Evolutionary conservation across 306 rosid species (phyloP).

Genomic region (Cotoneaster glaucophyllus): DNA sequence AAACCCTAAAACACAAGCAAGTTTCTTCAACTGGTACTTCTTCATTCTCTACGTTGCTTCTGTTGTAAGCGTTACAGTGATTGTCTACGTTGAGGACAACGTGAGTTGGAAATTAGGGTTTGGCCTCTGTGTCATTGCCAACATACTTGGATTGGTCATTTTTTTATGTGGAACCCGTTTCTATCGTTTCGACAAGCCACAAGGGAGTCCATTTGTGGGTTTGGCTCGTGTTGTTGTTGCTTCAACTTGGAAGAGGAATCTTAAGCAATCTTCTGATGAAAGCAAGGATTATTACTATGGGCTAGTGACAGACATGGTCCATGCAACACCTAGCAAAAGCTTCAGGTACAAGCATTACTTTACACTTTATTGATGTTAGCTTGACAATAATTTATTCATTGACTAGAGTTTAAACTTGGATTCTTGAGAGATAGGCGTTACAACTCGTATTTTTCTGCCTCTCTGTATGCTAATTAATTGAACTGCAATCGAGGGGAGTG

Average conservation of each 20-base stretch:
- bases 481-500: no score
- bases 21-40: constrained; percentile 49
- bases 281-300: constrained; percentile 23
- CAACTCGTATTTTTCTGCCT: neutral
- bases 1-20: constrained; percentile 17
- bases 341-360: constrained; percentile 30
- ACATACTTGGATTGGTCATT: constrained; percentile 11
- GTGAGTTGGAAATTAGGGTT: constrained; percentile 43
- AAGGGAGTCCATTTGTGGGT: constrained; percentile 30
- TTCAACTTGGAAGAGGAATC: constrained; percentile 29
- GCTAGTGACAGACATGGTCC: neutral
- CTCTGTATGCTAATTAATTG: no score
- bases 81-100: constrained; percentile 38
- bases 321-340: constrained; percentile 23
- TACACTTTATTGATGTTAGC: neutral
- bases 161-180: constrained; percentile 30
- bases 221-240: constrained; percentile 41
- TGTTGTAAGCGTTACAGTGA: constrained; percentile 9
- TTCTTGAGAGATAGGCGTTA: no score
- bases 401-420: neutral
- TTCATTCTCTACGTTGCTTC: constrained; percentile 13
- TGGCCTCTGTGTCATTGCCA: constrained; percentile 23
- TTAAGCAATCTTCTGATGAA: constrained; percentile 6
- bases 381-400: no score
- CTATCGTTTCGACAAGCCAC: constrained; percentile 20